Conservation (phyloP, 2,329 filamentous ascomycete genomes). For the Arthrobotrys pseudoclavata region DNA sequence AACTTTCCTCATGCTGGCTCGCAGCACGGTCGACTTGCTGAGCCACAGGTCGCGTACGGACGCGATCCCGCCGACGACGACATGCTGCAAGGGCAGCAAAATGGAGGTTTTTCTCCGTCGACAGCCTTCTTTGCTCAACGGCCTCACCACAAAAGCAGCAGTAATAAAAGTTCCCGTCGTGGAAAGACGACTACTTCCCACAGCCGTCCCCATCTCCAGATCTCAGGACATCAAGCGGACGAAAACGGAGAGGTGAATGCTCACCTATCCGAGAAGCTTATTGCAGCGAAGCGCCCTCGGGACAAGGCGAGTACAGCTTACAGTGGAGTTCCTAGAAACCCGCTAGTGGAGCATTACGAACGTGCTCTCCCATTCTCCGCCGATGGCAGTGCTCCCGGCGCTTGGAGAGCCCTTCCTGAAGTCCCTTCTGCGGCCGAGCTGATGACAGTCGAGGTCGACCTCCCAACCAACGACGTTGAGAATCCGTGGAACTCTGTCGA, state of each 20-base stretch:
- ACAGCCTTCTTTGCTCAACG: background rate
- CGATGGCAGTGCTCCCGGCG: constrained; percentile 8
- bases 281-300: constrained; percentile 34
- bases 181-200: constrained; percentile 1
- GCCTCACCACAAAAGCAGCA: background rate
- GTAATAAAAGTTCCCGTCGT: constrained; percentile 6
- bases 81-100: background rate
- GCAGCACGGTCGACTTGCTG: constrained; percentile 1
- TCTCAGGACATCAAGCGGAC: constrained; percentile 7
- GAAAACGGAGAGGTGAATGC: constrained; percentile 53
- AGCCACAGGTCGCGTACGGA: constrained; percentile 25
- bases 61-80: constrained; percentile 10
- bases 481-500: constrained; percentile 74
- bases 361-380: constrained; percentile 47
- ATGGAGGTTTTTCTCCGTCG: background rate
- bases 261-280: constrained; percentile 52
- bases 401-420: constrained; percentile 69
- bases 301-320: constrained; percentile 25
- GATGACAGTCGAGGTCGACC: constrained; percentile 65
- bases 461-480: constrained; percentile 71
- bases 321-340: constrained; percentile 31
- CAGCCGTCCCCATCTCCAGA: constrained; percentile 29
- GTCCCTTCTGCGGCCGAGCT: constrained; percentile 72
- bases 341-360: constrained; percentile 59
- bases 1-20: background rate